Evolutionary conservation across 495 filamentous ascomycete species (phyloP).

Genomic region (Lophium mytilinum): DNA sequence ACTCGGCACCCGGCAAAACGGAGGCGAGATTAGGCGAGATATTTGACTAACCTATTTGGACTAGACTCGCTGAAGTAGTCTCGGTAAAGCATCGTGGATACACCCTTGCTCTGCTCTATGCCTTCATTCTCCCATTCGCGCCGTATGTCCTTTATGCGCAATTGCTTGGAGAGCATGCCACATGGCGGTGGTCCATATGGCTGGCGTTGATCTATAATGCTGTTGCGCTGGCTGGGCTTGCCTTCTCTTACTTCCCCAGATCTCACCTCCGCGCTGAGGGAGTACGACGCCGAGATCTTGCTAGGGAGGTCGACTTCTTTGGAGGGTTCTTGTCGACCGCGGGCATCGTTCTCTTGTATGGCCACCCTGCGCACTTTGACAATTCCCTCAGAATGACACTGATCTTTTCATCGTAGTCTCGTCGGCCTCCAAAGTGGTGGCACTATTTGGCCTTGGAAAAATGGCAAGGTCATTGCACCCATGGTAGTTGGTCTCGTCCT

Average conservation of each 20-base stretch:
- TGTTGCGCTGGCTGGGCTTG: background rate
- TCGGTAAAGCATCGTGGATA: background rate
- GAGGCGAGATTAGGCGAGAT: background rate
- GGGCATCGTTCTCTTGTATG: background rate
- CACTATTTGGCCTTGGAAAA: background rate
- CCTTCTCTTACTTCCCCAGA: background rate
- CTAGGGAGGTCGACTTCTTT: background rate
- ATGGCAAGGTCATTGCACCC: background rate
- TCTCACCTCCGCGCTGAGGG: background rate
- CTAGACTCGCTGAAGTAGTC: background rate
- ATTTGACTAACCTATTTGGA: background rate
- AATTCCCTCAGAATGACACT: background rate
- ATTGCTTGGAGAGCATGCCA: background rate
- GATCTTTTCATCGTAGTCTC: background rate
- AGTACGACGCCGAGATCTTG: background rate
- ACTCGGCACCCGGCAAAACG: background rate
- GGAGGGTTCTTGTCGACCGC: background rate
- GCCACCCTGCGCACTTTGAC: background rate
- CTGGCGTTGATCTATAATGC: background rate
- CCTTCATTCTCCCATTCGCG: background rate
- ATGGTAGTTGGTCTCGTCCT: background rate
- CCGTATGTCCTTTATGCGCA: background rate
- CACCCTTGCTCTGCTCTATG: background rate
- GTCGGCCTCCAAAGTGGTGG: background rate
- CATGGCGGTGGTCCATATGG: background rate